Base-by-base conservation (phyloP, 805 yeast species). In the Ogataea pilisensis region DNA sequence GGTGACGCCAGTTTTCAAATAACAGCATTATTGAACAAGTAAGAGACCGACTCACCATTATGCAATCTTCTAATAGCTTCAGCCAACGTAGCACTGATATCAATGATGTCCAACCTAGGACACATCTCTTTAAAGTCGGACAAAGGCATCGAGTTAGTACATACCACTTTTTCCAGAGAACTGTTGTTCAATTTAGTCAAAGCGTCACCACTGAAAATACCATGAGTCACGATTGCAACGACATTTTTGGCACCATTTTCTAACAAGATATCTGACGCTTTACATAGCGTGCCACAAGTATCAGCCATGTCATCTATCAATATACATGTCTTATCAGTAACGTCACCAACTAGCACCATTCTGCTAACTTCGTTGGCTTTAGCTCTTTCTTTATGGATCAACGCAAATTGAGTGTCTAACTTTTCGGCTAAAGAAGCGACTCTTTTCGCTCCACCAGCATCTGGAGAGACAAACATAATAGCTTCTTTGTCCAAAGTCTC, bases 381-480 rank as follows among this genome's bases (percentile, higher is more conserved):
- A 36, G 87, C 91, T 59, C 99, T 79, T 69, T 91, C 99, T 63
- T 91, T 91, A 68, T 91, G 99, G 55, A 91, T 93, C 60, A 91
- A 77, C 1, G 99, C 98, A 66, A 91, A 91, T 61, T 85, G 88
- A 53, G 91, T 75, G 55, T 93, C 98, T 50, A 93, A 71, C 54
- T 85, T 79, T 57, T 91, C 98, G 12, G 98, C 98, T 38, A 91
- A 69, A 5, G 90, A 81, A 2, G 98, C 98, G 21, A 90, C 99
- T 51, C 99, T 77, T 65, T 91, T 91, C 40, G 98, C 98, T 44
- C 99, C 99, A 54, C 99, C 99, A 3, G 99, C 99, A 68, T 91
- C 99, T 3, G 99, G 99, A 4, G 96, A 88, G 11, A 91, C 95
- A 41, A 91, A 78, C 38, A 89, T 86, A 8, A 89, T 75, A 38